These are phyloP conservation scores for Phaeoacremonium minimum DNA, from an alignment of 2,329 filamentous ascomycete genomes.

Conservation along the genomic window DNA sequence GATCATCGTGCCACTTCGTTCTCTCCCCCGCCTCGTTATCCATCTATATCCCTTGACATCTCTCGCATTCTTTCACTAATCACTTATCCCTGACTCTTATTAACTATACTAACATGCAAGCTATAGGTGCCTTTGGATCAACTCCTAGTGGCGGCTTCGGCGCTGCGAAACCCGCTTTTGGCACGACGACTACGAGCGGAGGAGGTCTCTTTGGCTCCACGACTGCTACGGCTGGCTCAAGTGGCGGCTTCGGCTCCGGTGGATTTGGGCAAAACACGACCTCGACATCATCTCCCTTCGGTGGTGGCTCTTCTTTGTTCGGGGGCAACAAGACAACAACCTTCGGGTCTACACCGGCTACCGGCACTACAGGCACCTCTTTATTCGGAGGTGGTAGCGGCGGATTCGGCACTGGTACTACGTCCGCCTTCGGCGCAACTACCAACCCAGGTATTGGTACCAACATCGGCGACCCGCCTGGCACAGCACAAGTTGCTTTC, in stretches of 20 bases:
- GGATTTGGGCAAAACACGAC: conserved; percentile 33
- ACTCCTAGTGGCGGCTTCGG: conserved; percentile 29
- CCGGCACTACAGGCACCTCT: conserved; percentile 30
- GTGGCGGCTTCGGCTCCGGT: conserved; percentile 31
- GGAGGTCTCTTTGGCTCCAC: conserved; percentile 40
- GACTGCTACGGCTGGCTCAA: conserved; percentile 29
- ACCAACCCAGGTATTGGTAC: conserved; percentile 47
- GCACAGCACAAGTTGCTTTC: conserved; percentile 69
- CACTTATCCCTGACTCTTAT: conserved; percentile 4
- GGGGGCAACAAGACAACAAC: conserved; percentile 44
- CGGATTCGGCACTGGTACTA: conserved; percentile 31
- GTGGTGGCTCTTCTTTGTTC: conserved; percentile 43
- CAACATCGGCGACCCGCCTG: conserved; percentile 55
- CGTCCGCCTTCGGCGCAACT: conserved; percentile 35
- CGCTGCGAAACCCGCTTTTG: conserved; percentile 46
- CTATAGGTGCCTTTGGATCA: conserved; percentile 35
- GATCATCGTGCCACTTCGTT: too few species aligned
- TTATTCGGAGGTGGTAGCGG: conserved; percentile 43
- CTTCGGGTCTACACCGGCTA: conserved; percentile 32
- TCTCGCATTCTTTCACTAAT: too few species aligned
- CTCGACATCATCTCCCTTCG: conserved; percentile 30
- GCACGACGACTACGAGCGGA: conserved; percentile 34
- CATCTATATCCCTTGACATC: too few species aligned
- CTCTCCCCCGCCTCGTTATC: too few species aligned
- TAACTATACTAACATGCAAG: not conserved